Evolutionary conservation across 306 rosid genomes (phyloP).

Genomic region (Vachellia collinsii): DNA sequence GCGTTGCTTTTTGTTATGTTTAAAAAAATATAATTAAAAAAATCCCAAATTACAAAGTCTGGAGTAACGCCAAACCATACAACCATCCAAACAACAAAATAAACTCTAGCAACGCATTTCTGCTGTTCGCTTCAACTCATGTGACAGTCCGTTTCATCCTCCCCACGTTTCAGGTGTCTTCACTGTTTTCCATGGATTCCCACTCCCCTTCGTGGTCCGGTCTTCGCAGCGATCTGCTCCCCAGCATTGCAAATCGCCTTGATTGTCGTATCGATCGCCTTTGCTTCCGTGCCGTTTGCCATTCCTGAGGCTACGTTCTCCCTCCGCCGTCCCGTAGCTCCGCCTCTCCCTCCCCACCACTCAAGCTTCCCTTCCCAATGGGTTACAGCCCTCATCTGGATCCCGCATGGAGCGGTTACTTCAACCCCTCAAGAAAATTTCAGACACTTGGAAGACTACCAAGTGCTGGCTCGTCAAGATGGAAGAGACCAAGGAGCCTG

Average conservation of each 20-base stretch:
- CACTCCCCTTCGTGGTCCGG: not conserved
- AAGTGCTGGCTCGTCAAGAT: slow-evolving; percentile 11
- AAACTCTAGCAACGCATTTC: too few relatives aligned
- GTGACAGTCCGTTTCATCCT: not conserved
- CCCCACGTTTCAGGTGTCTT: not conserved
- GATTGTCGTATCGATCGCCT: not conserved
- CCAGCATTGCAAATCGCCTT: not conserved
- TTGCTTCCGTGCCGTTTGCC: not conserved
- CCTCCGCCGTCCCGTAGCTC: not conserved
- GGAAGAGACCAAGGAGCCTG: not conserved
- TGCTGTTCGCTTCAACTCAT: too few relatives aligned
- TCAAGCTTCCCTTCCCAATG: slow-evolving; percentile 20
- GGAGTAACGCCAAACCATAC: too few relatives aligned
- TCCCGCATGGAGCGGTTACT: not conserved
- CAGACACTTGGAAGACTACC: not conserved
- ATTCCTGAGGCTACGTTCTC: not conserved
- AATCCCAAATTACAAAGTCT: too few relatives aligned
- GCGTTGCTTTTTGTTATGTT: too few relatives aligned
- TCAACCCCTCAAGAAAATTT: not conserved
- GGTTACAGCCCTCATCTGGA: not conserved
- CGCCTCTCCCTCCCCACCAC: not conserved
- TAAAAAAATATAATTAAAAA: too few relatives aligned
- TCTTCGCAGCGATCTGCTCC: not conserved
- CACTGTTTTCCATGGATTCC: not conserved
- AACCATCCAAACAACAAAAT: too few relatives aligned